These are phyloP conservation scores for Gossypium sturtianum DNA, from an alignment of 345 rosid genomes.

Conservation along the genomic window DNA sequence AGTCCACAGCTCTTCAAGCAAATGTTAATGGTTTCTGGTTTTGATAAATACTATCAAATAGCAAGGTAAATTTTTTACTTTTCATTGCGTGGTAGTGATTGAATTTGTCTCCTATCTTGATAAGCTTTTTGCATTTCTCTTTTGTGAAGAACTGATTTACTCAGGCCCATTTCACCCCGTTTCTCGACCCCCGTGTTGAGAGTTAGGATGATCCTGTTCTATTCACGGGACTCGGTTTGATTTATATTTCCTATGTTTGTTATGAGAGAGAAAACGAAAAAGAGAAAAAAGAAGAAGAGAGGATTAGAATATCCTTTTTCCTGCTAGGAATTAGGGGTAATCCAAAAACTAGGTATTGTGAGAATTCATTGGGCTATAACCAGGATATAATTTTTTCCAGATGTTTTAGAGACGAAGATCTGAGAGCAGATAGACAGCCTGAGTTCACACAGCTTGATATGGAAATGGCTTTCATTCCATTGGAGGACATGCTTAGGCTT, in stretches of 20 bases:
- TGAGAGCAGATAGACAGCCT: slow-evolving; percentile 98
- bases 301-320: neutral
- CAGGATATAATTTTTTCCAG: slow-evolving; percentile 28
- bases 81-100: slow-evolving; percentile 1
- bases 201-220: neutral
- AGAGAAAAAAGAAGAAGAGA: neutral
- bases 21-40: slow-evolving; percentile 98
- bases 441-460: slow-evolving; percentile 98
- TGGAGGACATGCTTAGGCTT: slow-evolving; percentile 83
- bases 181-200: neutral
- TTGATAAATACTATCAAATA: slow-evolving; percentile 90
- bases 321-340: neutral
- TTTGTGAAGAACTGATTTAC: neutral
- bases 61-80: slow-evolving; percentile 58
- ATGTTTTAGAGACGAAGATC: slow-evolving; percentile 97
- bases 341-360: neutral
- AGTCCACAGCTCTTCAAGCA: slow-evolving; percentile 97
- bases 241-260: neutral
- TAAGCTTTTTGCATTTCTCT: neutral
- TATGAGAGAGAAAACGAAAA: no score
- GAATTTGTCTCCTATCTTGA: slow-evolving; percentile 11
- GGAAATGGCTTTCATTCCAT: slow-evolving; percentile 86
- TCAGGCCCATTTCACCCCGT: neutral
- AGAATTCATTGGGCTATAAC: neutral
- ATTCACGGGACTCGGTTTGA: neutral